A percentile compares a stretch with the other conserved stretches of the same genome.
Evolutionary conservation across 768 basidiomycete genomes (phyloP).

Genomic region (Leccinum olivaceopallidum): DNA sequence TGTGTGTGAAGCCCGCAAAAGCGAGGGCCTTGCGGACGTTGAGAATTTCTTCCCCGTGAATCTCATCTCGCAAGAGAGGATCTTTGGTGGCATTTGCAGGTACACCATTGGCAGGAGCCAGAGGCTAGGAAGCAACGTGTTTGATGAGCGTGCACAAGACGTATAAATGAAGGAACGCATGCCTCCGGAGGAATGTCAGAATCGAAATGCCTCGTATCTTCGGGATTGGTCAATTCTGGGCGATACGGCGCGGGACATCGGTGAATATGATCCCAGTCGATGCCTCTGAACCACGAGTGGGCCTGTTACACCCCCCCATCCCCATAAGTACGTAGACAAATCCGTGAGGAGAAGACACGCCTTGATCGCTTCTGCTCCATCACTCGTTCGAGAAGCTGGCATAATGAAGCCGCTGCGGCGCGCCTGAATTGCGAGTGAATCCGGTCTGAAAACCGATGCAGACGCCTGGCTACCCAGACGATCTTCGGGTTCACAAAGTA

Average conservation of each 20-base stretch:
- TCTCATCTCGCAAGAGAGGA: conserved; percentile 81
- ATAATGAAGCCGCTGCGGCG: conserved; percentile 72
- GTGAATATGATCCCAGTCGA: conserved; percentile 90
- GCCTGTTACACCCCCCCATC: conserved; percentile 43
- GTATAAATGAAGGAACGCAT: conserved; percentile 33
- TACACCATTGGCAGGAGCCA: conserved; percentile 86
- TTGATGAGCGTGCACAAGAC: conserved; percentile 29
- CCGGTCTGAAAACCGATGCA: conserved; percentile 69
- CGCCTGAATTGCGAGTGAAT: conserved; percentile 73
- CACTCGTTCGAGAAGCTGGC: conserved; percentile 53
- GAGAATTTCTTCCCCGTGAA: conserved; percentile 84
- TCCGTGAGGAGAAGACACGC: conserved; percentile 39
- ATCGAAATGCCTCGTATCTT: conserved; percentile 95
- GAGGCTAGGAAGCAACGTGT: conserved; percentile 56
- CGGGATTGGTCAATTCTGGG: conserved; percentile 77
- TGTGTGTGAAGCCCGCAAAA: conserved; percentile 91
- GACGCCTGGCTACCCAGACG: conserved; percentile 79
- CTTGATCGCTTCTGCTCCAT: conserved; percentile 92
- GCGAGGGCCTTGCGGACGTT: conserved; percentile 89
- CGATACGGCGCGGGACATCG: conserved; percentile 83
- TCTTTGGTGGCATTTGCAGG: conserved; percentile 85
- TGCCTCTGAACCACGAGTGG: conserved; percentile 89
- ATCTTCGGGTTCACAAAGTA: conserved; percentile 95
- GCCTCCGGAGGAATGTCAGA: conserved; percentile 92
- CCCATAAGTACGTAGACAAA: conserved; percentile 21